These are phyloP conservation scores for Fusarium citri DNA, from an alignment of 2,329 filamentous ascomycete species.

Conservation along the genomic window DNA sequence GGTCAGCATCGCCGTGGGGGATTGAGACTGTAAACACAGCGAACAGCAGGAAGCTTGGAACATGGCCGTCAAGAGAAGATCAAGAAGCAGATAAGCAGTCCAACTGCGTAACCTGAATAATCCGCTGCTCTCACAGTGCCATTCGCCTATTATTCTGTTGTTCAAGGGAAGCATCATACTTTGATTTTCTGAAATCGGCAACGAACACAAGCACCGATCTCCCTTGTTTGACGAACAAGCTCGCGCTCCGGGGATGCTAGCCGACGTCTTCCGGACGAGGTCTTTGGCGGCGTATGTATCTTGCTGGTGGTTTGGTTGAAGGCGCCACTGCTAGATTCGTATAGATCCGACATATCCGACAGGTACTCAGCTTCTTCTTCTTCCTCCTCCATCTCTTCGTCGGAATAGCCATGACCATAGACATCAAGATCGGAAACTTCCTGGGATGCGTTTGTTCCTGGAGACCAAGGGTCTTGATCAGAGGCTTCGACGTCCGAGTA, in stretches of 20 bases:
- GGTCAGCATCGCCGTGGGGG: not conserved
- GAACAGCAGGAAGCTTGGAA: not conserved
- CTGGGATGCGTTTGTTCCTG: not conserved
- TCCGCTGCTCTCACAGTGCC: not conserved
- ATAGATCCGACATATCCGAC: not conserved
- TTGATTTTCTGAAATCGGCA: conserved; percentile 41
- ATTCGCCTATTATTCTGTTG: not conserved
- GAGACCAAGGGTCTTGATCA: not conserved
- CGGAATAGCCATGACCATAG: not conserved
- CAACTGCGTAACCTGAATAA: not conserved
- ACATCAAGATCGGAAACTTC: not conserved
- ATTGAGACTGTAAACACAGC: not conserved
- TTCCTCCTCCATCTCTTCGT: not conserved
- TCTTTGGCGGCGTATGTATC: not conserved
- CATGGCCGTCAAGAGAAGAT: not conserved
- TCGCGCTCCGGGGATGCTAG: conserved; percentile 4
- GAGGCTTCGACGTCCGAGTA: not conserved
- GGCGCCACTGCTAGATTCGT: not conserved
- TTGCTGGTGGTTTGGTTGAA: not conserved
- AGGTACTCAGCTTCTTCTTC: conserved; percentile 9
- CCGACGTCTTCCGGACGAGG: not conserved
- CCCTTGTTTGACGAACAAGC: conserved; percentile 3
- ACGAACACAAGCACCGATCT: conserved; percentile 32
- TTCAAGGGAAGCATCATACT: conserved; percentile 12
- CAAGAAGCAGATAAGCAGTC: not conserved